These are phyloP conservation scores for Gentiana straminea DNA, from an alignment of 257 asterid species.

Conservation along the genomic window DNA sequence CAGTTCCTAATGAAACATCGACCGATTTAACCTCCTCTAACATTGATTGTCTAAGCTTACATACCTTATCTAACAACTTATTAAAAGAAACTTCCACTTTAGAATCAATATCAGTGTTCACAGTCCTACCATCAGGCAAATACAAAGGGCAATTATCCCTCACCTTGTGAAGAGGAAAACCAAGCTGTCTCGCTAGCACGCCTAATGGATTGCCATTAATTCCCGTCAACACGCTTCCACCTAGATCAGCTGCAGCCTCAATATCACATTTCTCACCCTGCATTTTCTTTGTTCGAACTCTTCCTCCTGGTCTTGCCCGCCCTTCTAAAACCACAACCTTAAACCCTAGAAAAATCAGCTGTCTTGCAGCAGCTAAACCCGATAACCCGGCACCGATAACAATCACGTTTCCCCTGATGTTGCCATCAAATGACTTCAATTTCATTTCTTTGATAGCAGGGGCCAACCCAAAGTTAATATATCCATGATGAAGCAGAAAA, in stretches of 20 bases:
- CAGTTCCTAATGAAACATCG: slow-evolving; percentile 76
- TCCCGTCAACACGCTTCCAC: slow-evolving; percentile 95
- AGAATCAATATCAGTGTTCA: slow-evolving; percentile 75
- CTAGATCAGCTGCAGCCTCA: slow-evolving; percentile 84
- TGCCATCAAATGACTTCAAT: slow-evolving; percentile 29
- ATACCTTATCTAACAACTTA: slow-evolving; percentile 88
- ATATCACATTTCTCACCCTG: slow-evolving; percentile 39
- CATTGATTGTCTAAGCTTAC: slow-evolving; percentile 91
- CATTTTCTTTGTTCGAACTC: slow-evolving; percentile 82
- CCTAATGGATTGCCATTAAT: slow-evolving; percentile 94
- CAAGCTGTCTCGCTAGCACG: slow-evolving; percentile 86
- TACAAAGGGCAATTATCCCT: slow-evolving; percentile 92
- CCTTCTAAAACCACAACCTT: slow-evolving; percentile 87
- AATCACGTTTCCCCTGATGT: slow-evolving; percentile 44
- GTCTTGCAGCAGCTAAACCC: slow-evolving; percentile 88
- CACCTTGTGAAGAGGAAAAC: slow-evolving; percentile 86
- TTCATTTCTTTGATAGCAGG: slow-evolving; percentile 64
- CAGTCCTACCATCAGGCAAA: slow-evolving; percentile 77
- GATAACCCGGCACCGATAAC: slow-evolving; percentile 88
- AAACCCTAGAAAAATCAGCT: slow-evolving; percentile 72
- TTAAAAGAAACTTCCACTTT: slow-evolving; percentile 78
- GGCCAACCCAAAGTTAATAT: slow-evolving; percentile 81
- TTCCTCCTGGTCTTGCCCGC: slow-evolving; percentile 74
- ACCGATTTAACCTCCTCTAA: slow-evolving; percentile 73
- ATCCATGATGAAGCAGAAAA: slow-evolving; percentile 77